Evolutionary conservation across 2,329 filamentous ascomycete species (phyloP).

Genomic region (Aspergillus carbonarius): DNA sequence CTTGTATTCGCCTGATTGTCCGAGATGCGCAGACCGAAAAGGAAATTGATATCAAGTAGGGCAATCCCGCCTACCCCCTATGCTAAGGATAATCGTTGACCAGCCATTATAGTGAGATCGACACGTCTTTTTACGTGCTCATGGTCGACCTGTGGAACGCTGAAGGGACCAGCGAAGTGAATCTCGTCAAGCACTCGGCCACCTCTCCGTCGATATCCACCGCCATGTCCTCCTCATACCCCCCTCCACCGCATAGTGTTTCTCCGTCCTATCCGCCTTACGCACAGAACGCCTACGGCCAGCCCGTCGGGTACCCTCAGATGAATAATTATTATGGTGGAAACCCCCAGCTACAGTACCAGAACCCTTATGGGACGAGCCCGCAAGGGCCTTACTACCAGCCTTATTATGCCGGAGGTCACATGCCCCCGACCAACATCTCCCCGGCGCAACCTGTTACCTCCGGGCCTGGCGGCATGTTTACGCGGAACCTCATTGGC

Average conservation of each 20-base stretch:
- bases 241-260: constrained; percentile 45
- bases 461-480: constrained; percentile 72
- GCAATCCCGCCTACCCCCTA: not conserved
- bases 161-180: constrained; percentile 62
- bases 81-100: constrained; percentile 12
- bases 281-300: constrained; percentile 42
- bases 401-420: constrained; percentile 32
- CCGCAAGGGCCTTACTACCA: constrained; percentile 34
- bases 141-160: constrained; percentile 69
- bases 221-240: constrained; percentile 75
- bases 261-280: constrained; percentile 39
- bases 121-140: constrained; percentile 66
- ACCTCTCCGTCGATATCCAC: constrained; percentile 76
- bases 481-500: constrained; percentile 91
- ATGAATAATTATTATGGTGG: constrained; percentile 39
- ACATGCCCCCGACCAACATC: constrained; percentile 36
- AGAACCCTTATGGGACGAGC: constrained; percentile 32
- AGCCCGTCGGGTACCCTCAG: constrained; percentile 38
- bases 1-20: constrained; percentile 82
- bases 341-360: constrained; percentile 35
- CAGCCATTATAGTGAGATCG: constrained; percentile 59
- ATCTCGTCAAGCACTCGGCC: constrained; percentile 65
- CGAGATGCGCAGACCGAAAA: constrained; percentile 71
- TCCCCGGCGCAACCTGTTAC: constrained; percentile 36
- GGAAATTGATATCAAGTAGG: constrained; percentile 81